These are phyloP conservation scores for Trametes hirsuta DNA, from an alignment of 1,284 basidiomycete species.

Conservation along the genomic window DNA sequence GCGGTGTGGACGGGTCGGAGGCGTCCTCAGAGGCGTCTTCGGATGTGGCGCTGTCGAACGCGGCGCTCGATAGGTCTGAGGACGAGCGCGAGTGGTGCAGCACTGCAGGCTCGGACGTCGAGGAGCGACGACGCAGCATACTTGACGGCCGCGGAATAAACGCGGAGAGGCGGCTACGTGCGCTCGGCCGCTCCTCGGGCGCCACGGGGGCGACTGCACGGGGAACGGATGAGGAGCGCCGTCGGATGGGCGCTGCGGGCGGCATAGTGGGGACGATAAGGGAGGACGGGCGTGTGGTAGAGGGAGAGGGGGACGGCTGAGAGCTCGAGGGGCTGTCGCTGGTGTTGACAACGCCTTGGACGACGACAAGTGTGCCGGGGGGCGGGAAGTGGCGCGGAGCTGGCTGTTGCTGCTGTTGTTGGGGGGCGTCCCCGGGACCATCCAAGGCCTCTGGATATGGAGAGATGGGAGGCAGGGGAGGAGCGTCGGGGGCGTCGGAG, in stretches of 20 bases:
- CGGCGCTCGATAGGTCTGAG: slow-evolving; percentile 17
- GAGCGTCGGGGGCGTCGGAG: slow-evolving; percentile 2
- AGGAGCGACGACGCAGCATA: slow-evolving; percentile 23
- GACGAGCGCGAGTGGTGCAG: slow-evolving; percentile 7
- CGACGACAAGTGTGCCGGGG: slow-evolving; percentile 75
- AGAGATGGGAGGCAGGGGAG: background rate
- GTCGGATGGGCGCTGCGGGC: slow-evolving; percentile 2
- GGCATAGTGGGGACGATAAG: background rate
- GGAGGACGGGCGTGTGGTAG: slow-evolving; percentile 11
- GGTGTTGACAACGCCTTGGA: slow-evolving; percentile 81
- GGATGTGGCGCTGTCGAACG: slow-evolving; percentile 4
- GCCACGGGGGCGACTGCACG: background rate
- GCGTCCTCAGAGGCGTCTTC: background rate
- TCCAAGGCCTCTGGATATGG: slow-evolving; percentile 8
- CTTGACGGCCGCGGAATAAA: slow-evolving; percentile 30
- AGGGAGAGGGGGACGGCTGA: slow-evolving; percentile 29
- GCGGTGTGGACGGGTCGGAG: slow-evolving; percentile 5
- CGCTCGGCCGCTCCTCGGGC: slow-evolving; percentile 23
- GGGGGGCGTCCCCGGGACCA: slow-evolving; percentile 1
- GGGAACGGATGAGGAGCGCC: slow-evolving; percentile 25
- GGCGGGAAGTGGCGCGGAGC: slow-evolving; percentile 60
- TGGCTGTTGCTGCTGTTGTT: slow-evolving; percentile 7
- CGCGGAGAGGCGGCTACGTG: slow-evolving; percentile 30
- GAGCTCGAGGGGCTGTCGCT: slow-evolving; percentile 48
- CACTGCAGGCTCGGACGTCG: slow-evolving; percentile 8